These are phyloP conservation scores for Cladophialophora immunda DNA, from an alignment of 2,329 filamentous ascomycete genomes.

Conservation along the genomic window DNA sequence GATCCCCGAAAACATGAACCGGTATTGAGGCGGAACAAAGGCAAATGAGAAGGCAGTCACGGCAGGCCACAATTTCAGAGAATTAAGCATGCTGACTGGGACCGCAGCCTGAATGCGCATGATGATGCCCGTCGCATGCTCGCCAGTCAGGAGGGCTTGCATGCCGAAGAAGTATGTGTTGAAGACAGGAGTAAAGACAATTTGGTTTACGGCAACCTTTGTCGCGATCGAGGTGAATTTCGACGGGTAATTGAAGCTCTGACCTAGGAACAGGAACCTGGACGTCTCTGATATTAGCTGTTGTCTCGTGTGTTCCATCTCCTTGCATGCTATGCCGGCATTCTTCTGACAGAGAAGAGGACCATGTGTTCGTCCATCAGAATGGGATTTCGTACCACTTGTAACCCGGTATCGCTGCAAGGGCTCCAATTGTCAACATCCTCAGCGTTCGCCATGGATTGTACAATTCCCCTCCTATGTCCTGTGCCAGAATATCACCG, in stretches of 20 bases:
- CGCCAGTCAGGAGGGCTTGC: slow-evolving; percentile 78
- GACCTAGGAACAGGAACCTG: slow-evolving; percentile 81
- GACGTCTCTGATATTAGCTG: slow-evolving; percentile 17
- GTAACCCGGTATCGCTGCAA: slow-evolving; percentile 79
- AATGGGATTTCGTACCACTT: slow-evolving; percentile 69
- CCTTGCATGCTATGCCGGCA: neutral
- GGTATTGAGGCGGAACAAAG: slow-evolving; percentile 80
- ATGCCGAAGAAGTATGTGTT: slow-evolving; percentile 84
- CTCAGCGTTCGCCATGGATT: slow-evolving; percentile 74
- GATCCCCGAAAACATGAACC: slow-evolving; percentile 79
- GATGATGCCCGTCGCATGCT: slow-evolving; percentile 68
- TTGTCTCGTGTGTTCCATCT: neutral
- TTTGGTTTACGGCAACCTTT: slow-evolving; percentile 83
- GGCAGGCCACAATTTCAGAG: slow-evolving; percentile 85
- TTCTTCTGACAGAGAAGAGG: neutral
- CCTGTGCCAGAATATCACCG: slow-evolving; percentile 44
- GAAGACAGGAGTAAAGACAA: slow-evolving; percentile 82
- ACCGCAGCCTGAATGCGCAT: slow-evolving; percentile 79
- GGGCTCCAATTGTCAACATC: slow-evolving; percentile 76
- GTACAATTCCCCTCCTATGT: slow-evolving; percentile 61
- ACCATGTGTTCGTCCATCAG: neutral
- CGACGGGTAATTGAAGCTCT: slow-evolving; percentile 84
- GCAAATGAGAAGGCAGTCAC: slow-evolving; percentile 87
- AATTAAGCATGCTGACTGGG: slow-evolving; percentile 78
- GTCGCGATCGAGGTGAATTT: slow-evolving; percentile 73